Evolutionary conservation across 768 basidiomycete genomes (phyloP), one percentile per base, ranked within the genome.

Genomic region (Baorangia bicolor): DNA sequence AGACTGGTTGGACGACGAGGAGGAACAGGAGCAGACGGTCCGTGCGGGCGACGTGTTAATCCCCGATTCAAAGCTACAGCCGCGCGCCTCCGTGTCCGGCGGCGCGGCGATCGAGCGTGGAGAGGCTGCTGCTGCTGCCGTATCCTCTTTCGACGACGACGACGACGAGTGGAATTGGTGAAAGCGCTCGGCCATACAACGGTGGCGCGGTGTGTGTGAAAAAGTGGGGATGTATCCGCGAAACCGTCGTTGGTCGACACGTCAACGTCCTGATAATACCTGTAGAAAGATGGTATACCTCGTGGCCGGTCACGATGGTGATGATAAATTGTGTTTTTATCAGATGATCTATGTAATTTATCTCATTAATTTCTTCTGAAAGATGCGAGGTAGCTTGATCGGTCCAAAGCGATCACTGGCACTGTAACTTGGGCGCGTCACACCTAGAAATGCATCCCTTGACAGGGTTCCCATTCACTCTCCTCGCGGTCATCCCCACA

Each of bases 161-260:
- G 80, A 81, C 45, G 81, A 84, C 5, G n/a, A n/a, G 27, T 86
- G 83, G 84, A 85, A 85, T 61, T 86, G 84, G 84, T 84, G 68
- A n/a, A n/a, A 68, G 18, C 20, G 5, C 27, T 34, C 2, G 46
- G 18, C 6, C n/a, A n/a, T n/a, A n/a, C n/a, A n/a, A n/a, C n/a
- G n/a, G n/a, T n/a, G n/a, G n/a, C n/a, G n/a, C n/a, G n/a, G n/a
- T n/a, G n/a, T n/a, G n/a, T n/a, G n/a, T n/a, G n/a, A n/a, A n/a
- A n/a, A n/a, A n/a, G n/a, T n/a, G n/a, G n/a, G n/a, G n/a, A n/a
- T n/a, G n/a, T 5, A 20, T 20, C 12, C 12, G n/a, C 12, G 23
- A 20, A 14, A 31, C 18, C n/a, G n/a, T 11, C 11, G 12, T 5
- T n/a, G n/a, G n/a, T n/a, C n/a, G n/a, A n/a, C n/a, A n/a, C n/a